phyloP scores from a whole-genome alignment of 805 yeast genomes.

The Cyberlindnera sargentensis region DNA sequence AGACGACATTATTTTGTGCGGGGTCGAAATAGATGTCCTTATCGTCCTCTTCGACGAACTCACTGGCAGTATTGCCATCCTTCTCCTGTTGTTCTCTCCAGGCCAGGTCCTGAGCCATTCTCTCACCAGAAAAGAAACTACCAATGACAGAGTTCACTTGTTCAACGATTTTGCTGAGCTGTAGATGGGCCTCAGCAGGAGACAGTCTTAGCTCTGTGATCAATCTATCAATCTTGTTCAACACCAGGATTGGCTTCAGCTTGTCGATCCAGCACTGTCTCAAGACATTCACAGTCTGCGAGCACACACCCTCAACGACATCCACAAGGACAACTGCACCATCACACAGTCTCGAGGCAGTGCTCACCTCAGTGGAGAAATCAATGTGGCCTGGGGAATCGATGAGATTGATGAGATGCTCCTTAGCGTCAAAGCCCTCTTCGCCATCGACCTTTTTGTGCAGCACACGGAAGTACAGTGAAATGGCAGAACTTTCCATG shows the following conservation, averaged over 20 bases:
- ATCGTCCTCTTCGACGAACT: slow-evolving; percentile 70
- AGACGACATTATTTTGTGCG: slow-evolving; percentile 78
- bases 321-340: slow-evolving; percentile 95
- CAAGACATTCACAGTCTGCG: slow-evolving; percentile 91
- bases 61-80: slow-evolving; percentile 34
- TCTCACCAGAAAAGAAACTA: slow-evolving; percentile 84
- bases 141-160: slow-evolving; percentile 95
- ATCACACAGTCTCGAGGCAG: slow-evolving; percentile 93
- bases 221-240: slow-evolving; percentile 87
- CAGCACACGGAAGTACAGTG: slow-evolving; percentile 77
- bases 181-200: slow-evolving; percentile 79
- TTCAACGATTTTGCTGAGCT: slow-evolving; percentile 71
- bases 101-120: slow-evolving; percentile 79
- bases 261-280: slow-evolving; percentile 96
- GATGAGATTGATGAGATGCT: slow-evolving; percentile 81
- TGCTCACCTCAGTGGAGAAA: slow-evolving; percentile 91
- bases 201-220: slow-evolving; percentile 75
- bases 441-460: slow-evolving; percentile 33
- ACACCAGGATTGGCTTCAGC: slow-evolving; percentile 76
- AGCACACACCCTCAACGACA: slow-evolving; percentile 97
- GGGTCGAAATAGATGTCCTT: slow-evolving; percentile 83
- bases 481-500: slow-evolving; percentile 95
- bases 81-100: slow-evolving; percentile 63
- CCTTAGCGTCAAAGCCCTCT: slow-evolving; percentile 41
- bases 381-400: slow-evolving; percentile 99